Evolutionary conservation across 2,329 filamentous ascomycete species (phyloP).

Genomic region (Erysiphe neolycopersici): DNA sequence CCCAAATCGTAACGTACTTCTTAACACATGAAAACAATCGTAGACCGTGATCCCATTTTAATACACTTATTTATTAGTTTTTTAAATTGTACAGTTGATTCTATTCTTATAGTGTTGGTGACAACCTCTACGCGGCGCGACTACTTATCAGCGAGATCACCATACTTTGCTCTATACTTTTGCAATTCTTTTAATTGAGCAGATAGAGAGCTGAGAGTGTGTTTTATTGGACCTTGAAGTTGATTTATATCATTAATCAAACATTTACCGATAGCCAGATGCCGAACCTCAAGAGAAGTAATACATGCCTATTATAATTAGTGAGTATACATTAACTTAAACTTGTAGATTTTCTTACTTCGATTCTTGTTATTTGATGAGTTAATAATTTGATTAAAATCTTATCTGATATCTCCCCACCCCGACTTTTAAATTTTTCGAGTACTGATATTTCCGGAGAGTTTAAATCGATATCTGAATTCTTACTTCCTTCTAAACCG

Average conservation of each 20-base stretch:
- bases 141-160: conserved; percentile 2
- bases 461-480: conserved; percentile 29
- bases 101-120: no score
- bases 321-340: not conserved
- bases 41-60: no score
- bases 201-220: conserved; percentile 36
- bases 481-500: conserved; percentile 44
- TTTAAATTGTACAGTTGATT: no score
- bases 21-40: no score
- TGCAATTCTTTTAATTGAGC: conserved; percentile 36
- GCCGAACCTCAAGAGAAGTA: conserved; percentile 51
- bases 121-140: no score
- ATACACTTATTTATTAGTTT: no score
- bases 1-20: no score
- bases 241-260: conserved; percentile 36
- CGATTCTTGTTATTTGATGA: conserved; percentile 84
- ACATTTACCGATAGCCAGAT: conserved; percentile 46
- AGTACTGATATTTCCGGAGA: conserved; percentile 63
- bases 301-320: conserved; percentile 40
- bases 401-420: conserved; percentile 66
- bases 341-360: conserved; percentile 29
- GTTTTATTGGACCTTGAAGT: conserved; percentile 51
- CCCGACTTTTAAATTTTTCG: conserved; percentile 42
- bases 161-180: conserved; percentile 22
- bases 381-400: conserved; percentile 78